Conservation (phyloP, 768 basidiomycete genomes). For the Tephrocybe sp. region DNA sequence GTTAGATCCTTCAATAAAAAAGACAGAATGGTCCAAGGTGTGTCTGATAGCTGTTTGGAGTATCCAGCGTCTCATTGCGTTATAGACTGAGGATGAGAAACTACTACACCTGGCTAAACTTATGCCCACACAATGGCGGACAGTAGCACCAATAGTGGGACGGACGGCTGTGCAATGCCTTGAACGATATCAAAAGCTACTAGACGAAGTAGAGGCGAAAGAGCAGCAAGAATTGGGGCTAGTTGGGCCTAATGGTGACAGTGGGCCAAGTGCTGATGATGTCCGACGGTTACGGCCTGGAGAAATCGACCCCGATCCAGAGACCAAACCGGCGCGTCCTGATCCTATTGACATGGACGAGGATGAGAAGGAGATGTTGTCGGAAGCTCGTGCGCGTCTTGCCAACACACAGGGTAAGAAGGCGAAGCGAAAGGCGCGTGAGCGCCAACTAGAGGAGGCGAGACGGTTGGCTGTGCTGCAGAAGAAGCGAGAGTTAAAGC, state of each 20-base stretch:
- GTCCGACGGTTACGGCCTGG: slow-evolving; percentile 87
- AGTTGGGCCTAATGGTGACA: slow-evolving; percentile 78
- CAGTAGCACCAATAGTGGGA: slow-evolving; percentile 97
- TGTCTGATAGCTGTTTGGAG: slow-evolving; percentile 17
- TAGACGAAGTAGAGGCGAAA: slow-evolving; percentile 96
- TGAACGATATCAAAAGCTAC: slow-evolving; percentile 95
- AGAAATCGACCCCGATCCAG: slow-evolving; percentile 98
- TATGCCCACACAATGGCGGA: slow-evolving; percentile 99
- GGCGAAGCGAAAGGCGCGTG: slow-evolving; percentile 97
- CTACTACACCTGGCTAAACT: slow-evolving; percentile 95
- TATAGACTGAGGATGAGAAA: slow-evolving; percentile 97
- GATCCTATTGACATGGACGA: slow-evolving; percentile 99
- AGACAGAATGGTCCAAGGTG: slow-evolving; percentile 99
- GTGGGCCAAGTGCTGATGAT: slow-evolving; percentile 89
- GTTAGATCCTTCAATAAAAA: slow-evolving; percentile 99
- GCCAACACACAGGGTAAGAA: slow-evolving; percentile 99
- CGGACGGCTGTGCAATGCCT: slow-evolving; percentile 97
- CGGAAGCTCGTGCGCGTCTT: slow-evolving; percentile 95
- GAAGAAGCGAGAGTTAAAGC: slow-evolving; percentile 97
- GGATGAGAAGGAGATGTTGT: slow-evolving; percentile 99
- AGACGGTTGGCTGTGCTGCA: slow-evolving; percentile 91
- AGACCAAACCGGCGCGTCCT: slow-evolving; percentile 96
- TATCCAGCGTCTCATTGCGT: neutral
- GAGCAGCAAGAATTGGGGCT: slow-evolving; percentile 95
- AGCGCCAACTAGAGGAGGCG: slow-evolving; percentile 96